A percentile compares a stretch with the other conserved stretches of the same genome.
phyloP scores from a whole-genome alignment of 2,329 filamentous ascomycete genomes.

The Fusarium denticulatum region DNA sequence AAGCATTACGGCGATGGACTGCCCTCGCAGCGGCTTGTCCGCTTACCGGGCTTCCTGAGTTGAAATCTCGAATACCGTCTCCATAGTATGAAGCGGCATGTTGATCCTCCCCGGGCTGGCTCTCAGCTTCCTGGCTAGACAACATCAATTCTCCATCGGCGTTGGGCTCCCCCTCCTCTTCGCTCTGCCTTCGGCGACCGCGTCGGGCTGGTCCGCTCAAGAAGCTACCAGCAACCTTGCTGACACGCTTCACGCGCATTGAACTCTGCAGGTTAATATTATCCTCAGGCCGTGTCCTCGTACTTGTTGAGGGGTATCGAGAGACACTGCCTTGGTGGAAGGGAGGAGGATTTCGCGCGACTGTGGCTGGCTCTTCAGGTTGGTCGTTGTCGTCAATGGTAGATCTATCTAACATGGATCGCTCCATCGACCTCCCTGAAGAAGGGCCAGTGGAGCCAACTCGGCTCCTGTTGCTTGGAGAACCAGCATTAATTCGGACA shows the following conservation, averaged over 20 bases:
- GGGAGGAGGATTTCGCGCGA: slow-evolving; percentile 58
- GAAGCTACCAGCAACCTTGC: slow-evolving; percentile 79
- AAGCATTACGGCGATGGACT: slow-evolving; percentile 53
- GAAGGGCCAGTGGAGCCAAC: slow-evolving; percentile 50
- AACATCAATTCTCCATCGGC: slow-evolving; percentile 54
- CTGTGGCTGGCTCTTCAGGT: slow-evolving; percentile 61
- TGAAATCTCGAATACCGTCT: slow-evolving; percentile 57
- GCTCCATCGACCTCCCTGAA: slow-evolving; percentile 51
- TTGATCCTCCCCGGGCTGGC: slow-evolving; percentile 52
- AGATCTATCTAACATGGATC: slow-evolving; percentile 49
- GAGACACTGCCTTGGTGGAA: slow-evolving; percentile 63
- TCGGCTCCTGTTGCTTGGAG: slow-evolving; percentile 57
- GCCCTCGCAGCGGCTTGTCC: slow-evolving; percentile 56
- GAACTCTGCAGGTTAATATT: slow-evolving; percentile 75
- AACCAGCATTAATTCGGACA: slow-evolving; percentile 64
- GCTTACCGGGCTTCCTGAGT: slow-evolving; percentile 69
- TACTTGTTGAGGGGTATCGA: slow-evolving; percentile 61
- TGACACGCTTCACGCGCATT: slow-evolving; percentile 79
- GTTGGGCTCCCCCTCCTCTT: slow-evolving; percentile 65
- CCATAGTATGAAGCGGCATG: slow-evolving; percentile 56
- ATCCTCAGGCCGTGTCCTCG: slow-evolving; percentile 66
- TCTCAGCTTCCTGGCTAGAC: slow-evolving; percentile 55
- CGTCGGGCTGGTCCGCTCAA: slow-evolving; percentile 82
- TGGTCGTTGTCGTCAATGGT: slow-evolving; percentile 57
- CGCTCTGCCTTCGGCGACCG: slow-evolving; percentile 64